Evolutionary conservation across 2,329 filamentous ascomycete species (phyloP), one percentile per base, ranked within the genome.

Genomic region (Mycogone perniciosa): DNA sequence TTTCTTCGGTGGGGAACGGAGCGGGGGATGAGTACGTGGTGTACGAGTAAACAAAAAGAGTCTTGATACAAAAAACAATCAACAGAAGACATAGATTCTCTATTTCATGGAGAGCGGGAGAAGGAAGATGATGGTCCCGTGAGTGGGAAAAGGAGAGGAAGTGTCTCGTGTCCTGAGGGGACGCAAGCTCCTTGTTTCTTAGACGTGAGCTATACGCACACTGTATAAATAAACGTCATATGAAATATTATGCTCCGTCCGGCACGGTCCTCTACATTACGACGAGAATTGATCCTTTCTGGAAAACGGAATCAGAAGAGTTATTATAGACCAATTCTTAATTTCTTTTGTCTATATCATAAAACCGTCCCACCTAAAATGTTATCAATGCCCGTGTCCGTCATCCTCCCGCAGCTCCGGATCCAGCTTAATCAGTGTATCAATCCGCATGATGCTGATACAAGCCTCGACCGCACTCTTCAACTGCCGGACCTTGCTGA

Each of bases 381-480:
- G 8, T 59, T 57, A 59, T 66, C 65, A 93, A 74, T 95, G 89
- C 49, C 86, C 89, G 72, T 95, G 89, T 51, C 89, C 90, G 72
- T 95, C 87, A 59, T 82, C 82, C 64, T 84, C 80, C 65, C 80
- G 79, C 76, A 85, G 81, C 76, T 96, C 90, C 46, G 91, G 91
- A 77, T 99, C 93, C 70, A 99, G 76, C 77, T 95, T 95, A 74
- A 99, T 97, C 72, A 99, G 79, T 58, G 93, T 97, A 76, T 99
- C 93, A 67, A 99, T 99, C 64, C 93, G 83, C 93, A 99, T 97
- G 69, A 99, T 97, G 66, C 90, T 88, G 71, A 99, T 95, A 71
- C 93, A 97, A 50, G 93, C 93, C 75, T 99, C 93, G 45, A 99
- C 93, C 30, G 93, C 93, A 72, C 88, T 95, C 85, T 99, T 99